A percentile compares a stretch with the other conserved stretches of the same genome.
Conservation (phyloP, 192 early-diverging fungal species). For the Lobosporangium transversale region DNA sequence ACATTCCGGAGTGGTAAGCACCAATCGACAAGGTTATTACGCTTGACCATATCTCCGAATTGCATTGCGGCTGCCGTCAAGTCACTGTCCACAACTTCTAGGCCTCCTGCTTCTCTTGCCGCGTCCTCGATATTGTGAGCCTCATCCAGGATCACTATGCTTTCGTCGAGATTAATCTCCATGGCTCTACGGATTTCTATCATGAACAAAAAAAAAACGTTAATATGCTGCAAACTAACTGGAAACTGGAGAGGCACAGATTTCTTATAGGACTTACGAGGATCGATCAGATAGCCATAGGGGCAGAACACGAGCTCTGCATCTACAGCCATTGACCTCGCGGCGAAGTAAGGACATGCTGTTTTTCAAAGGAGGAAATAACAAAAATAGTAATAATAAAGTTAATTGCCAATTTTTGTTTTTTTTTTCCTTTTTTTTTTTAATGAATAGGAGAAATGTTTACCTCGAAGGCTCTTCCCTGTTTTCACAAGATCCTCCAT, state of each 20-base stretch:
- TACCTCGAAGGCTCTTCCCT: constrained; percentile 18
- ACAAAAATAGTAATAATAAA: neutral
- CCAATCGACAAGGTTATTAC: neutral
- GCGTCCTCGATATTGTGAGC: constrained; percentile 60
- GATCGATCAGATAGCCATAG: constrained; percentile 72
- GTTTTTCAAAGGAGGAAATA: constrained; percentile 5
- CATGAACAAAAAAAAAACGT: too few species aligned
- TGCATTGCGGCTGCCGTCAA: neutral
- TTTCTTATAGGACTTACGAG: too few species aligned
- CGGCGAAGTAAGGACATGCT: constrained; percentile 70
- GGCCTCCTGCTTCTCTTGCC: constrained; percentile 27
- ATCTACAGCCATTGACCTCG: constrained; percentile 41
- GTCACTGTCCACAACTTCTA: constrained; percentile 14
- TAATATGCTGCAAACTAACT: too few species aligned
- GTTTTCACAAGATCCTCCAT: constrained; percentile 28
- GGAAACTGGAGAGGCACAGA: too few species aligned
- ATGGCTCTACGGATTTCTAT: constrained; percentile 59
- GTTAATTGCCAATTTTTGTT: constrained; percentile 12
- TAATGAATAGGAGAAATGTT: constrained; percentile 29
- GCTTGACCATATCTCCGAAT: constrained; percentile 12
- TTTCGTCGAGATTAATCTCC: constrained; percentile 62
- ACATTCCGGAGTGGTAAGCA: constrained; percentile 12
- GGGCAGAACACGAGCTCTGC: constrained; percentile 72
- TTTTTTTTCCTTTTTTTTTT: constrained; percentile 23
- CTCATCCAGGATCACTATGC: constrained; percentile 74